These are phyloP conservation scores for Gynochthodes officinalis DNA, from an alignment of 257 asterid genomes.

Conservation along the genomic window DNA sequence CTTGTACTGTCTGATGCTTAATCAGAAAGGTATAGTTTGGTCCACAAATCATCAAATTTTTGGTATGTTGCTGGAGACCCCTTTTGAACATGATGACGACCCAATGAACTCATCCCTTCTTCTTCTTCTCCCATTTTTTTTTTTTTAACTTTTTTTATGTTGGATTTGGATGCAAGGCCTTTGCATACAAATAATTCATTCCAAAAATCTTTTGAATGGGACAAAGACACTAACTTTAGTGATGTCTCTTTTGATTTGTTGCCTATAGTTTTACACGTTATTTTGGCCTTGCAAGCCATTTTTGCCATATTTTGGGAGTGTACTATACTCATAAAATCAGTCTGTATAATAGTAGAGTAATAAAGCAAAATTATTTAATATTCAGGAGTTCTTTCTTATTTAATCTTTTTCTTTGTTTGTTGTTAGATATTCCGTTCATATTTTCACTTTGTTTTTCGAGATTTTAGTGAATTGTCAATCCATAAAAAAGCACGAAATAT, in stretches of 20 bases:
- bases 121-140: too few species aligned
- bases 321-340: too few species aligned
- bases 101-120: not conserved
- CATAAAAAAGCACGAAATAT: too few species aligned
- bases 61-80: not conserved
- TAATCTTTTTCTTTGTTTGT: too few species aligned
- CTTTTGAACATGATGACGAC: conserved; percentile 1
- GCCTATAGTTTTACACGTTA: not conserved
- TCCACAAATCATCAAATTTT: conserved; percentile 20
- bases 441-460: too few species aligned
- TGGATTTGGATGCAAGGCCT: conserved; percentile 1
- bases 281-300: not conserved
- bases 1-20: conserved; percentile 17
- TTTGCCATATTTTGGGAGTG: too few species aligned
- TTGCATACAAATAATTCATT: not conserved
- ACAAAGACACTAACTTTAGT: conserved; percentile 7
- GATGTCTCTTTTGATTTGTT: not conserved
- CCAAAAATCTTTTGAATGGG: not conserved
- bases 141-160: not conserved
- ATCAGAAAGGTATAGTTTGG: conserved; percentile 15
- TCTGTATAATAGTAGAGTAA: too few species aligned
- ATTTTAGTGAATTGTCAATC: too few species aligned
- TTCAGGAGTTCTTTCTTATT: too few species aligned
- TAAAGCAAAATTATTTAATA: too few species aligned
- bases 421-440: too few species aligned